Base-by-base conservation (phyloP, 208 protist species). In the Acanthamoeba rhysodes region DNA sequence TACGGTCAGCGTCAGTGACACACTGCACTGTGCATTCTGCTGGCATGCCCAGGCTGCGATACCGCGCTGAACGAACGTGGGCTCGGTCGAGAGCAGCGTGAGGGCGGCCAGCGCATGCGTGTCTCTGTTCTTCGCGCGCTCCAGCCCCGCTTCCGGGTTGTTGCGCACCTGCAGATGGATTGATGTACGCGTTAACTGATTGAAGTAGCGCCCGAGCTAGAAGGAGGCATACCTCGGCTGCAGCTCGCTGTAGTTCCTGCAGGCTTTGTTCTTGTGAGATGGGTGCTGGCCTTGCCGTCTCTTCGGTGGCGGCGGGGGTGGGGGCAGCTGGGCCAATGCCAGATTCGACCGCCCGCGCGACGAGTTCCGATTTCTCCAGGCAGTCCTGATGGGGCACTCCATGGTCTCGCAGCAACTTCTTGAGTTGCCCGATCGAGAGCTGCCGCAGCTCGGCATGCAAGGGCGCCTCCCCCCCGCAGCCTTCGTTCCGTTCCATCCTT, bases 361-460 rank as follows among this genome's bases (percentile, higher is more conserved):
- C 22, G 66, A 74, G 66, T 41, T 74, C 66, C 27, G 66, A 74
- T 74, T 74, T 74, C 20, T 74, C 66, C n/a, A 74, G 27, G 66
- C 66, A 74, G 29, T 74, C 66, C 34, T 74, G 66, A 74, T 74
- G 66, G 66, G 66, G 66, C 29, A 74, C 66, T 2, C 29, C 10
- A 18, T 29, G 29, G 3, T 74, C 66, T 0, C 66, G 66, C 66
- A 74, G 10, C 66, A 74, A 8, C 29, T 32, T 74, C 66, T 74
- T 74, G 5, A 74, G 16, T 29, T 74, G 66, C 29, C 66, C 66
- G 20, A 74, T 37, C 12, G 66, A 74, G 0, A 74, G 66, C 16
- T 74, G 27, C 66, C 41, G 66, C 66, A 74, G 59, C 59, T 66
- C 59, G 10, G 18, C 59, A 27, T 24, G 59, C 59, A 66, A 22